Percentiles rank a stretch among this genome's conserved stretches.
Evolutionary conservation across 345 rosid genomes (phyloP).

Genomic region (Eucalyptus cloeziana): DNA sequence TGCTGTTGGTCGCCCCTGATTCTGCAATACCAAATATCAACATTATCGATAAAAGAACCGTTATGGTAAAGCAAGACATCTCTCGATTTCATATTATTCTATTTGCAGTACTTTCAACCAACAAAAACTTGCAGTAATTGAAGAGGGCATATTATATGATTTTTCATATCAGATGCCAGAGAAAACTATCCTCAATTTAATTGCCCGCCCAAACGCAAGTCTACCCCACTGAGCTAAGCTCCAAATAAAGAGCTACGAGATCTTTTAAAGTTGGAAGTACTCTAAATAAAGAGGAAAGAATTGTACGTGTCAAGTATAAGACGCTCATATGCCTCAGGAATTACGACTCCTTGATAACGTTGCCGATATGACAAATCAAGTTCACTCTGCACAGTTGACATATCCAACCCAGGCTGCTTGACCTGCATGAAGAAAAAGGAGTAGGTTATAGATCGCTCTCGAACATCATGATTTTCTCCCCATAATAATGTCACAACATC

Average conservation of each 20-base stretch:
- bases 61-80: neutral
- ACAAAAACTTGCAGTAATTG: neutral
- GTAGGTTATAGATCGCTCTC: neutral
- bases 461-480: neutral
- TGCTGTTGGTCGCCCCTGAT: constrained; percentile 98
- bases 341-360: constrained; percentile 70
- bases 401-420: constrained; percentile 95
- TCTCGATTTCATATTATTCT: neutral
- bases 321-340: constrained; percentile 98
- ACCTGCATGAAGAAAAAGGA: constrained; percentile 37
- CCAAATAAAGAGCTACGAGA: neutral
- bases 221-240: neutral
- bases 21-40: constrained; percentile 20
- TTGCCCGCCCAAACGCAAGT: neutral
- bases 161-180: neutral
- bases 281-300: neutral
- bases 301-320: constrained; percentile 92
- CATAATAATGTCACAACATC: neutral
- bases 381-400: constrained; percentile 92
- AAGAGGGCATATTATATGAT: neutral
- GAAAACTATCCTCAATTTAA: neutral
- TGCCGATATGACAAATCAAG: constrained; percentile 90
- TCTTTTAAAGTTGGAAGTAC: neutral
- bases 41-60: neutral
- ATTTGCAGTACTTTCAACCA: neutral